Conservation (phyloP, 441 rosid species). For the Populus hybrid region DNA sequence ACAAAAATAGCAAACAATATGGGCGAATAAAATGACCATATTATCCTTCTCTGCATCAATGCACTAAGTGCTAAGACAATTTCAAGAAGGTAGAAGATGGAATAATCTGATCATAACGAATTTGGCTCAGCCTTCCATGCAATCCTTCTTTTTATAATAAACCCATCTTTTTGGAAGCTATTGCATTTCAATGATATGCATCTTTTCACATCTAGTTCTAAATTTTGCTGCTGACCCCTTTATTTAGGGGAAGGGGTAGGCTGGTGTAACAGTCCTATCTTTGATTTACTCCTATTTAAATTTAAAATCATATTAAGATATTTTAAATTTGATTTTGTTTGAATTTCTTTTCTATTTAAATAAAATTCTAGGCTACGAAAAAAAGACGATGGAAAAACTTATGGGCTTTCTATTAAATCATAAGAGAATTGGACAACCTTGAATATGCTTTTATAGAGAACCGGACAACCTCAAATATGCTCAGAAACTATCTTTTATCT, state of each 20-base stretch:
- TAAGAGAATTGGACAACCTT: background rate
- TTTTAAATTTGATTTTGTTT: background rate
- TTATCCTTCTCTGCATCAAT: background rate
- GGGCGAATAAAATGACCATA: background rate
- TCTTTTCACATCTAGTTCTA: background rate
- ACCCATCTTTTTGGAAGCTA: background rate
- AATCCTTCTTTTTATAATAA: background rate
- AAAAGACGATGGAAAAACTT: background rate
- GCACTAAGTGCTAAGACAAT: background rate
- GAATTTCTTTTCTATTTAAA: background rate
- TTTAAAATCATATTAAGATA: background rate
- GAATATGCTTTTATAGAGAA: background rate
- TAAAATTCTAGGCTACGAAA: background rate
- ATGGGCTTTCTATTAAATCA: background rate
- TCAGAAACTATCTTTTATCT: background rate
- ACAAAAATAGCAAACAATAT: constrained; percentile 13
- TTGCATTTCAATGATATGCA: background rate
- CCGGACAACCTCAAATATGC: background rate
- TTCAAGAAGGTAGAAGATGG: background rate
- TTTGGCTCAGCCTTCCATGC: background rate
- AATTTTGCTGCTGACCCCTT: background rate
- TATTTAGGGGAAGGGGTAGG: background rate
- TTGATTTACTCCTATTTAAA: background rate
- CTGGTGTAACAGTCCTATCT: background rate
- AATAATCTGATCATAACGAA: background rate